Evolutionary conservation across 2,329 filamentous ascomycete species (phyloP).

Genomic region (Didymella segeticola): DNA sequence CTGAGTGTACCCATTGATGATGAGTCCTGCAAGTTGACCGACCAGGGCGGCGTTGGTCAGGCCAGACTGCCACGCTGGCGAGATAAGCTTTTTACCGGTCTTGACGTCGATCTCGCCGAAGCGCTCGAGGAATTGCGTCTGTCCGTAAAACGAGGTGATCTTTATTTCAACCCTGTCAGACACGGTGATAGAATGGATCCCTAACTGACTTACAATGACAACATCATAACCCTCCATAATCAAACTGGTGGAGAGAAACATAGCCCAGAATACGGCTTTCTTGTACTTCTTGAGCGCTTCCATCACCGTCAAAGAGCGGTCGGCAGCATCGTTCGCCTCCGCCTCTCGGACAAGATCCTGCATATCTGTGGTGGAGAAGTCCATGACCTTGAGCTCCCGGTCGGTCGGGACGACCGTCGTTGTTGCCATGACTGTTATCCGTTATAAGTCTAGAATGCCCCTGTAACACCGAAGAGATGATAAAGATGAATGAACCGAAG

Average conservation of each 20-base stretch:
- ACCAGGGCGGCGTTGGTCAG: not conserved
- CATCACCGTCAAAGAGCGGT: not conserved
- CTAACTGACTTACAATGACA: not conserved
- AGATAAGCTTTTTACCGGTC: not conserved
- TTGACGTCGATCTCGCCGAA: not conserved
- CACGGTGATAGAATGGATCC: not conserved
- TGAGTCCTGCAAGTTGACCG: not conserved
- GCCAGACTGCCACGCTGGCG: conserved; percentile 2
- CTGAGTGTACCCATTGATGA: not conserved
- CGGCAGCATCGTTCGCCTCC: conserved; percentile 1
- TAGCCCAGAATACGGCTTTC: conserved; percentile 5
- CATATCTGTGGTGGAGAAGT: not conserved
- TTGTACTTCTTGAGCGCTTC: conserved; percentile 3
- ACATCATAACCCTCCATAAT: conserved; percentile 6
- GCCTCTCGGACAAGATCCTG: conserved; percentile 7
- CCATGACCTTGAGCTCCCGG: conserved; percentile 2
- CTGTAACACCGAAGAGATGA: too few species aligned
- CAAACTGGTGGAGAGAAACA: conserved; percentile 6
- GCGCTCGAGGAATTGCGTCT: not conserved
- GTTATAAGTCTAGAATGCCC: too few species aligned
- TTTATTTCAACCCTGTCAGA: not conserved
- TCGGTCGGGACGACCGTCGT: not conserved
- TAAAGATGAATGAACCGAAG: too few species aligned
- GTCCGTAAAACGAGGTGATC: conserved; percentile 2
- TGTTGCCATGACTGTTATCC: not conserved